Base-by-base conservation (phyloP, 495 filamentous ascomycete genomes). In the Aspergillus campestris region DNA sequence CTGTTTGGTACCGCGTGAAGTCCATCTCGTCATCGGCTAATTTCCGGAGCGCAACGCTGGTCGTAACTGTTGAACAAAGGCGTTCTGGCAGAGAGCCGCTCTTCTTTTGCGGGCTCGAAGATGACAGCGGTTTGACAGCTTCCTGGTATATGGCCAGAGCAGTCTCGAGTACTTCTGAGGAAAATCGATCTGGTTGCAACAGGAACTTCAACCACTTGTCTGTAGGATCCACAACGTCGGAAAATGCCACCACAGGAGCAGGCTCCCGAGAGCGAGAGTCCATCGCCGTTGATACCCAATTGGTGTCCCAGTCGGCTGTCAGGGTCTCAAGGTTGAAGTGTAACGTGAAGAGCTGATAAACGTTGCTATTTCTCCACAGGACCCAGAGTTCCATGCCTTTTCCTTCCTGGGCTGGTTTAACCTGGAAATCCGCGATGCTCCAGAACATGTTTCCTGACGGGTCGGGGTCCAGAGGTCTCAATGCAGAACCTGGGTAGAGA, bases 401-500 rank as follows among this genome's bases (percentile, higher is more conserved):
- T 55, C 64, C 72, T 59, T 69, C 67, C 34, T 69, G 62, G 28
- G 64, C 65, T 1, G 75, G 59, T 32, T 75, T 77, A 27, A 94
- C 61, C 45, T 80, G 75, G 61, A 96, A 97, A 51, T 94, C 87
- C 9, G 84, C 84, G 49, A 94, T 70, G 46, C 77, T 92, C 94
- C 84, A 99, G 49, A 86, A 80, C 54, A 89, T 84, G 43, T 82
- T 81, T 40, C 83, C 84, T 47, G 72, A 83, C 41, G 65, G 60
- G 47, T 82, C 77, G n/a, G 81, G 80, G 38, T 83, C 71, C 27
- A 75, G 74, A 0, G 94, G 88, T 35, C 80, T 67, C 27, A 99
- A 72, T 5, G 62, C 60, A 9, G 64, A 43, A 15, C 76, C 72
- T 0, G 84, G 71, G 42, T 81, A 87, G 15, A 87, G 61, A 56